Evolutionary conservation across 371 early-diverging fungal species (phyloP), one percentile per base, ranked within the genome.

Genomic region (Coemansia sp.): DNA sequence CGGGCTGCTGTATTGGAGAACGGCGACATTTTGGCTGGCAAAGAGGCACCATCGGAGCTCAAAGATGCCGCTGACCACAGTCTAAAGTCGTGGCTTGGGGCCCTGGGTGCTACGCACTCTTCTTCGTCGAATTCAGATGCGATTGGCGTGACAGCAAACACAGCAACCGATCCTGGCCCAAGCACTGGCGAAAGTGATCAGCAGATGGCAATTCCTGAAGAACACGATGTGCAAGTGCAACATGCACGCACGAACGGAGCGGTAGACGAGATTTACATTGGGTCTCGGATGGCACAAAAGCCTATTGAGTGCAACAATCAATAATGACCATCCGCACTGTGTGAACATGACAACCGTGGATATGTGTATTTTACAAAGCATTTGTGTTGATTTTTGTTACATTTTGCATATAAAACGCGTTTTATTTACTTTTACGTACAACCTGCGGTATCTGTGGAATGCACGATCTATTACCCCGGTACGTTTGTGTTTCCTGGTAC

Each of bases 251-350:
- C 9, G 3, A 49, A 11, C 4, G 58, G 4, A 6, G 29, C 36
- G 7, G 49, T 70, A 1, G 71, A 69, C 41, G 74, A 70, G 56
- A 73, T 73, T 12, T 59, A 63, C 56, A 53, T 73, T 17, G 49
- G 59, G n/a, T 62, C 70, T 24, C 51, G 56, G 29, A 58, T 49
- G 52, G 61, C 63, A 32, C 70, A 70, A 40, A 70, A 63, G 29
- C 70, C 71, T 5, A 66, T 66, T 13, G 74, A 73, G 29, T 73
- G 74, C 63, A 73, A 65, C 56, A 73, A 65, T 62, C 74, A 73
- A 28, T 73, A 40, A 23, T 15, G 15, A 9, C 13, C 15, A 17
- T 48, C 48, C 48, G 17, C 6, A 48, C n/a, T 48, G 48, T 19
- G 19, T 19, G 19, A 19, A 11, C 19, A 11, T 21, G 19, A 19